These are phyloP conservation scores for Pythium oligandrum DNA, from an alignment of 352 stramenopile genomes.

Conservation along the genomic window DNA sequence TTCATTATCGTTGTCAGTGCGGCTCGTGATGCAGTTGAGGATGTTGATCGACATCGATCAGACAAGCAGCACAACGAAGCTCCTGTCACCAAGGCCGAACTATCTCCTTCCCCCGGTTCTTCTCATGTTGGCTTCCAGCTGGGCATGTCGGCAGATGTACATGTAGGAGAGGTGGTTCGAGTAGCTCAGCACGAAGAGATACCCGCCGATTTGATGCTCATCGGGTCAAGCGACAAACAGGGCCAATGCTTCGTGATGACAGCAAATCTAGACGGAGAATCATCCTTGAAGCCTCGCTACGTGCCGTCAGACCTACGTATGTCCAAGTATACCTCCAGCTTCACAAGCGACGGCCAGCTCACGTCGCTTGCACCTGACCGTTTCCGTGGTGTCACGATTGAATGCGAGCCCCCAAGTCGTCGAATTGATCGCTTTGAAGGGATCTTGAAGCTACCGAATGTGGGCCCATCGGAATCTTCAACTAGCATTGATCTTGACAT, in stretches of 20 bases:
- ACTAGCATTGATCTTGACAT: constrained; percentile 44
- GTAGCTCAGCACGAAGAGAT: constrained; percentile 70
- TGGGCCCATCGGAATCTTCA: constrained; percentile 39
- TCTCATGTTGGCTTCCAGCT: background rate
- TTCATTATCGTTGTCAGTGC: constrained; percentile 86
- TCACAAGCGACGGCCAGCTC: constrained; percentile 25
- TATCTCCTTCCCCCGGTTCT: background rate
- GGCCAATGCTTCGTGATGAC: constrained; percentile 83
- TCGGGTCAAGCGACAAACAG: constrained; percentile 47
- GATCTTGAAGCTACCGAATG: constrained; percentile 45
- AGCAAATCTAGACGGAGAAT: constrained; percentile 86
- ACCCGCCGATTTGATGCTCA: constrained; percentile 62
- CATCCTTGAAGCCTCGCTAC: constrained; percentile 79
- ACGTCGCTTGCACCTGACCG: constrained; percentile 10
- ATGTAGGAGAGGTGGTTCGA: constrained; percentile 74
- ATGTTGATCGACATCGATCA: constrained; percentile 66
- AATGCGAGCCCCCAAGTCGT: constrained; percentile 84
- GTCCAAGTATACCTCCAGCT: constrained; percentile 12
- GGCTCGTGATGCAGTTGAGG: constrained; percentile 76
- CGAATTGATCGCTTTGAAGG: constrained; percentile 90
- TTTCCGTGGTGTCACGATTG: constrained; percentile 21
- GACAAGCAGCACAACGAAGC: constrained; percentile 61
- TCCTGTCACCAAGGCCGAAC: constrained; percentile 12
- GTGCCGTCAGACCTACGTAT: constrained; percentile 37
- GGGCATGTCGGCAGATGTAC: constrained; percentile 43